Conservation (phyloP, 148 eudicot genomes). For the Rhododendron ovatum region DNA sequence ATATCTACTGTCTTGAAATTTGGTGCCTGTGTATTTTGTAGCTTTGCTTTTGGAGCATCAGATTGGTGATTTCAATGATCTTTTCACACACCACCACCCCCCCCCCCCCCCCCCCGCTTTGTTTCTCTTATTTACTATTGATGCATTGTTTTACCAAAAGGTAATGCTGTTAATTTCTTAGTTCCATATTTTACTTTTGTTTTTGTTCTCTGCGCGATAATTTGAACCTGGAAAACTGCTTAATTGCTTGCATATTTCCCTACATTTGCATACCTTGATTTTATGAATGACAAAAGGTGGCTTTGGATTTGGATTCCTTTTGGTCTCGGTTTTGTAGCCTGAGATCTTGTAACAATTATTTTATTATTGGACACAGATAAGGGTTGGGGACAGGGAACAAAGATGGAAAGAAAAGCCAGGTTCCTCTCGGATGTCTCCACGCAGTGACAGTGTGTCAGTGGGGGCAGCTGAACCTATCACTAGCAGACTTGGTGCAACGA, state of each 20-base stretch:
- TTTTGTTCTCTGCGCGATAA: background rate
- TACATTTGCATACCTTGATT: background rate
- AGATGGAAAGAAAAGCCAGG: slow-evolving; percentile 52
- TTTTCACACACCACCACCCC: too few species aligned
- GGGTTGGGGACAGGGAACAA: slow-evolving; percentile 30
- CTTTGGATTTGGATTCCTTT: background rate
- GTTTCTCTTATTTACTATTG: background rate
- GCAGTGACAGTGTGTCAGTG: slow-evolving; percentile 16
- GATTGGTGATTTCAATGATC: too few species aligned
- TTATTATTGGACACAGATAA: slow-evolving; percentile 31
- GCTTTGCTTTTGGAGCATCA: background rate
- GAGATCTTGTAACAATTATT: background rate
- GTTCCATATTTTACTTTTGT: background rate
- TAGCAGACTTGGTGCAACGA: slow-evolving; percentile 19
- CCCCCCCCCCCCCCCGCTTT: too few species aligned
- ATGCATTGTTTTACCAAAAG: background rate
- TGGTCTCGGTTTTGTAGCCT: background rate
- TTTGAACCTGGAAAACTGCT: background rate
- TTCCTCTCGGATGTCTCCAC: slow-evolving; percentile 30
- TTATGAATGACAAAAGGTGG: background rate
- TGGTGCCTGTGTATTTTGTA: background rate
- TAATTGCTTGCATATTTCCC: background rate
- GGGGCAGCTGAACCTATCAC: slow-evolving; percentile 23
- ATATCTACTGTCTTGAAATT: background rate
- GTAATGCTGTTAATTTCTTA: background rate